A percentile compares a stretch with the other conserved stretches of the same genome.
Conservation (phyloP, 306 rosid genomes). For the Vicia sativa region DNA sequence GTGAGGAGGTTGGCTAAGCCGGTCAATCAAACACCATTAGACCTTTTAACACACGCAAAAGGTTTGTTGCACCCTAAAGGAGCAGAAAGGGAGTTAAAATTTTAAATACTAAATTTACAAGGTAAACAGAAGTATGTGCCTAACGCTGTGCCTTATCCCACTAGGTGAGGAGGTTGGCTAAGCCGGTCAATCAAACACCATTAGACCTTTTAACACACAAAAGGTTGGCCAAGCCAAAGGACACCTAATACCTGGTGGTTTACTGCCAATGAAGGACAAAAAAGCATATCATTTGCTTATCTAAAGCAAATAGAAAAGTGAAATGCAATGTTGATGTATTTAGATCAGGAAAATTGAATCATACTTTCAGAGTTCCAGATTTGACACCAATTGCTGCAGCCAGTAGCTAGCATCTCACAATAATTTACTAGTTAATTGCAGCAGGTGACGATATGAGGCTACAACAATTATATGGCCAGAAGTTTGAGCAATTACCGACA, state of each 20-base stretch:
- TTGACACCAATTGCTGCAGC: conserved; percentile 2
- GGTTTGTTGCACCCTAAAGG: neutral
- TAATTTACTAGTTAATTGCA: neutral
- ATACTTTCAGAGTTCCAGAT: neutral
- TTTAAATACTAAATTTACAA: neutral
- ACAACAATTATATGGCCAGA: conserved; percentile 7
- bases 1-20: neutral
- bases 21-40: conserved; percentile 13
- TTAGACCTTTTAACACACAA: neutral
- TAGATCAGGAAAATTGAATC: conserved; percentile 8
- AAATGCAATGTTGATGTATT: neutral
- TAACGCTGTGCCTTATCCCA: conserved; percentile 1
- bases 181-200: conserved; percentile 10
- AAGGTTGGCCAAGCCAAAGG: neutral
- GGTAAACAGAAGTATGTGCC: conserved; percentile 4
- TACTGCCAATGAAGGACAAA: neutral
- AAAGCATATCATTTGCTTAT: conserved; percentile 7
- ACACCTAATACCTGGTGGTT: neutral
- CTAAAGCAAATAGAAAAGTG: neutral
- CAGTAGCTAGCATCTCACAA: neutral
- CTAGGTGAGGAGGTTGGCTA: neutral
- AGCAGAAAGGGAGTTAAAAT: neutral
- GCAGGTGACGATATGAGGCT: neutral
- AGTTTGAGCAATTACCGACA: conserved; percentile 7
- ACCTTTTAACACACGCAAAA: neutral